Conservation (phyloP, 768 basidiomycete species). For the Agrocybe praecox region DNA sequence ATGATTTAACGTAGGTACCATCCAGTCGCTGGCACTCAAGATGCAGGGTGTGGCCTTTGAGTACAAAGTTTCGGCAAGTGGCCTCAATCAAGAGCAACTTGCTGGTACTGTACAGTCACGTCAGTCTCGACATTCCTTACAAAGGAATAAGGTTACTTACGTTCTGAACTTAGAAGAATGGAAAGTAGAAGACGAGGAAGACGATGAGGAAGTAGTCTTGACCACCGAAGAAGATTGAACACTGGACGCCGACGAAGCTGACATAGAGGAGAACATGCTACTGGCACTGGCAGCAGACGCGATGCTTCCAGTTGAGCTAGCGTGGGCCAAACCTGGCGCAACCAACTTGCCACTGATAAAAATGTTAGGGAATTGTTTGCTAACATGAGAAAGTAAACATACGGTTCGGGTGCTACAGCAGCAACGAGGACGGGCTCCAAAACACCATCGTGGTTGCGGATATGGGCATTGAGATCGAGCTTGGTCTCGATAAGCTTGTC, state of each 20-base stretch:
- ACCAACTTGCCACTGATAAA: constrained; percentile 3
- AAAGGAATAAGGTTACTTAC: constrained; percentile 1
- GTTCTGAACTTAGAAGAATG: constrained; percentile 17
- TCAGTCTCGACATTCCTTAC: background rate
- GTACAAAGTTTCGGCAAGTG: constrained; percentile 13
- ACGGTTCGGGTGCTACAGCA: background rate
- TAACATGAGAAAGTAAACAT: background rate
- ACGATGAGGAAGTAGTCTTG: constrained; percentile 9
- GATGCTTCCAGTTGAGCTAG: constrained; percentile 1
- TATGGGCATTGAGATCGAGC: constrained; percentile 15
- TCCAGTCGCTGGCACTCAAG: constrained; percentile 15
- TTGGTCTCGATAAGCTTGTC: constrained; percentile 16
- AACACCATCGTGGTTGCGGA: constrained; percentile 15
- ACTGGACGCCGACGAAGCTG: constrained; percentile 6
- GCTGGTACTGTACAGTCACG: constrained; percentile 8
- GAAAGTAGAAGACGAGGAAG: constrained; percentile 10
- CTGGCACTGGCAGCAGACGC: constrained; percentile 9
- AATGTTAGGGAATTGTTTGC: background rate
- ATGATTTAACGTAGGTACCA: constrained; percentile 9
- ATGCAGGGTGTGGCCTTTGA: constrained; percentile 17
- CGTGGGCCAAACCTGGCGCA: constrained; percentile 1
- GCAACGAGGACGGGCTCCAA: constrained; percentile 4
- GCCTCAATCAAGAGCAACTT: constrained; percentile 16
- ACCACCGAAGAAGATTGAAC: constrained; percentile 11
- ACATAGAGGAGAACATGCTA: constrained; percentile 10